Base-by-base conservation (phyloP, 2,329 filamentous ascomycete species). In the Nothophoma quercina region DNA sequence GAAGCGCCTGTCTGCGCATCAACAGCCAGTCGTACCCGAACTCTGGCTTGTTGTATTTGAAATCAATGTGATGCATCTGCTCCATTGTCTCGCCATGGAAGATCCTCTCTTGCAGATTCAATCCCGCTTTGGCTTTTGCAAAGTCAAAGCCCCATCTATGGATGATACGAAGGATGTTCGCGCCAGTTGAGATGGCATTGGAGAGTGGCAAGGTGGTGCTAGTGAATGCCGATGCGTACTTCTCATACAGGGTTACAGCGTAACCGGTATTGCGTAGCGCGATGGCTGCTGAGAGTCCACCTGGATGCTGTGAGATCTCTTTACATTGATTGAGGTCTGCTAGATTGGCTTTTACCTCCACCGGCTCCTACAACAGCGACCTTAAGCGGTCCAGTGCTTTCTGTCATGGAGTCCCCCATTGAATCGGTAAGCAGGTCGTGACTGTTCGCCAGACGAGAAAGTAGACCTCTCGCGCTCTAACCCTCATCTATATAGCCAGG, bases 201-300 rank as follows among this genome's bases (percentile, higher is more conserved):
- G 50, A 47, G 2, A 47, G 28, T 8, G 43, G 36, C 4, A 34
- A 23, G 5, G 43, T 47, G 5, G 50, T 53, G n/a, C 43, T 47
- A 30, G 50, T 43, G 43, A 38, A 47, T 0, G 81, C 85, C 56
- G 85, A 89, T 66, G 89, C 84, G 26, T 81, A 79, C 26, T 82
- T 82, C 66, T 88, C 87, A 64, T 89, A 89, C 56, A 90, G 81
- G 19, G 83, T 87, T 2, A 84, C 81, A 5, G 73, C 68, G 64
- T 84, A 81, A 33, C 83, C 83, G 10, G 78, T 77, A 19, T 80
- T 78, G 18, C 82, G 77, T 5, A 85, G 73, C 1, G 82, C 77
- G 43, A 82, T 80, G 1, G 80, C 79, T 3, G 74, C 75, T 13
- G 76, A 77, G 34, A 85, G 70, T 26, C 83, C 82, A 21, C 82